phyloP scores from a whole-genome alignment of 164 flowering plant genomes.

The Chimonanthus praecox region DNA sequence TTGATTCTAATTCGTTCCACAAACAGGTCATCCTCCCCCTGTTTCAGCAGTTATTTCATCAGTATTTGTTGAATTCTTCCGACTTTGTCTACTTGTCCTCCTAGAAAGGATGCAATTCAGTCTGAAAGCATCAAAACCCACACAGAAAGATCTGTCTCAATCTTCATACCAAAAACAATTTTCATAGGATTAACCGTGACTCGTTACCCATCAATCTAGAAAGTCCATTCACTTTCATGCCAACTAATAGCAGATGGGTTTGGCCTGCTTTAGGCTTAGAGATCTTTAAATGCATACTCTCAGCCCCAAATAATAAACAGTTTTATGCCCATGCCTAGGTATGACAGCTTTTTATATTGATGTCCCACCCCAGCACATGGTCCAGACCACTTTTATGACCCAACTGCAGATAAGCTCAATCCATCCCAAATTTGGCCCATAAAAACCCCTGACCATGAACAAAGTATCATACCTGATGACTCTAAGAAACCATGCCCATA shows the following conservation, averaged over 20 bases:
- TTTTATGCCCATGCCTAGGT: not conserved
- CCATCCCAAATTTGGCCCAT: not conserved
- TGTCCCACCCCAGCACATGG: not conserved
- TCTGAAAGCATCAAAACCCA: slow-evolving; percentile 40
- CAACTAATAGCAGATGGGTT: not conserved
- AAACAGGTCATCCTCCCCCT: slow-evolving; percentile 40
- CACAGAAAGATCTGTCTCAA: slow-evolving; percentile 3
- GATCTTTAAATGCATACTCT: not conserved
- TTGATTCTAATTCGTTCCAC: slow-evolving; percentile 86
- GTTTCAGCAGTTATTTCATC: slow-evolving; percentile 49
- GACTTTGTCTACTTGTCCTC: slow-evolving; percentile 28
- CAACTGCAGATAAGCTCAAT: too few species aligned
- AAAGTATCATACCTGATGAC: slow-evolving; percentile 42
- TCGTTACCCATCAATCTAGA: not conserved
- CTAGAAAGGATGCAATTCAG: slow-evolving; percentile 40
- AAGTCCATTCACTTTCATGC: not conserved
- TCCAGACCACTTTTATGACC: too few species aligned
- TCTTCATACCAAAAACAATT: not conserved
- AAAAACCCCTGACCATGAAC: not conserved
- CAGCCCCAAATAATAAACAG: not conserved
- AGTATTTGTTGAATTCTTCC: slow-evolving; percentile 59
- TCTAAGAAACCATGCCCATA: slow-evolving; percentile 65
- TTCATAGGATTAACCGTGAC: not conserved
- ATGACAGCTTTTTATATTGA: not conserved
- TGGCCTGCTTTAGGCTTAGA: not conserved